A percentile compares a stretch with the other conserved stretches of the same genome.
phyloP scores from a whole-genome alignment of 2,329 filamentous ascomycete genomes.

The Drechmeria coniospora region DNA sequence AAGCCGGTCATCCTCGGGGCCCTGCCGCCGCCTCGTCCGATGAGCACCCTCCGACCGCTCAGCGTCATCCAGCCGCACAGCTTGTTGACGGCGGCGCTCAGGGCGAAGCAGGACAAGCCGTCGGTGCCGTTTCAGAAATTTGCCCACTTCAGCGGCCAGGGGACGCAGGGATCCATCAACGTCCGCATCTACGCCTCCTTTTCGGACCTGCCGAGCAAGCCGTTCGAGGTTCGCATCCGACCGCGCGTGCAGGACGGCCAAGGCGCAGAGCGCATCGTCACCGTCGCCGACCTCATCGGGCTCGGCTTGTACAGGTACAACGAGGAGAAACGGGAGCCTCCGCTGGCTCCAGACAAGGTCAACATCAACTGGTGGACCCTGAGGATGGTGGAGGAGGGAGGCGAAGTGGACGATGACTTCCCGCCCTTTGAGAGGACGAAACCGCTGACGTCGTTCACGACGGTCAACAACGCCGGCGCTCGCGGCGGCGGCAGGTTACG shows the following conservation, averaged over 20 bases:
- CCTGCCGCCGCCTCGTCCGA: constrained; percentile 55
- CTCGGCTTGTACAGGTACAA: constrained; percentile 64
- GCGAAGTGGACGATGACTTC: constrained; percentile 75
- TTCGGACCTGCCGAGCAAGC: constrained; percentile 46
- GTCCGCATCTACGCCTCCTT: constrained; percentile 67
- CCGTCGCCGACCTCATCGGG: constrained; percentile 69
- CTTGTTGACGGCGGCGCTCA: constrained; percentile 55
- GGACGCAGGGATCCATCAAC: constrained; percentile 59
- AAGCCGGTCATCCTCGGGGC: constrained; percentile 44
- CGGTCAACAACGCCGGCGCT: constrained; percentile 68
- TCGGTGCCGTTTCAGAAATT: constrained; percentile 63
- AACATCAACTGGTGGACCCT: constrained; percentile 75
- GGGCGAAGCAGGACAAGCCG: constrained; percentile 53
- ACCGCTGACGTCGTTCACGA: constrained; percentile 63
- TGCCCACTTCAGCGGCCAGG: constrained; percentile 61
- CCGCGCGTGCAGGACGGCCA: constrained; percentile 55
- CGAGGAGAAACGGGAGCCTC: constrained; percentile 58
- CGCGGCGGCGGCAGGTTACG: constrained; percentile 41
- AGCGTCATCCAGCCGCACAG: constrained; percentile 58
- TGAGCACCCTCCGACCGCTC: constrained; percentile 45
- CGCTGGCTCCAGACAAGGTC: constrained; percentile 46
- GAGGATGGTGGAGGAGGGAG: constrained; percentile 71
- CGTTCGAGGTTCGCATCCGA: constrained; percentile 57
- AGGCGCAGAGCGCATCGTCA: constrained; percentile 43
- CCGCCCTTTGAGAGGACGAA: constrained; percentile 62